phyloP scores from a whole-genome alignment of 371 early-diverging fungal species.

The Capniomyces stellatus region DNA sequence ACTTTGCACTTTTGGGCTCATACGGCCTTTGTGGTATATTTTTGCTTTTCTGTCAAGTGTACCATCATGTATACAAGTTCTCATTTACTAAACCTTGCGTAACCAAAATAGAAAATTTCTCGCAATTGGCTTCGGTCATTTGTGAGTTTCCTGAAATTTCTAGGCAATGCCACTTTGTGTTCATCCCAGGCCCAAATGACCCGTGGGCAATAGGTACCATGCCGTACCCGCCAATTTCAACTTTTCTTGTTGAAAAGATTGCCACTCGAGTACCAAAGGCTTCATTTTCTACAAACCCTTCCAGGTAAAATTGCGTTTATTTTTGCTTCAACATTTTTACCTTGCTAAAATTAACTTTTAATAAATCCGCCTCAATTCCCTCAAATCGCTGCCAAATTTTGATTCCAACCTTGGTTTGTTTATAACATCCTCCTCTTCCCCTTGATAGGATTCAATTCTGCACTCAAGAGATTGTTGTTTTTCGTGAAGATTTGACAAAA shows the following conservation, averaged over 20 bases:
- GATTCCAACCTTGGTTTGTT: no score
- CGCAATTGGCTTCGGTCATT: conserved; percentile 51
- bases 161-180: conserved; percentile 49
- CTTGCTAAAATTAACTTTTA: no score
- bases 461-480: conserved; percentile 71
- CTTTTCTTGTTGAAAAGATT: conserved; percentile 40
- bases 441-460: conserved; percentile 49
- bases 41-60: no score
- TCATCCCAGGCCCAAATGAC: conserved; percentile 79
- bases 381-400: no score
- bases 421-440: no score
- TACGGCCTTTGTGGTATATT: no score
- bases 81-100: no score
- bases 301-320: no score
- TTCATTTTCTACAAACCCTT: conserved; percentile 63
- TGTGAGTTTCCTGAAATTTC: conserved; percentile 47
- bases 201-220: conserved; percentile 53
- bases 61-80: no score
- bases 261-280: conserved; percentile 33
- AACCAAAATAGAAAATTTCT: conserved; percentile 45
- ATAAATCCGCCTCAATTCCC: no score
- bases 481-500: conserved; percentile 60
- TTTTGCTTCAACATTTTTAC: conserved; percentile 3
- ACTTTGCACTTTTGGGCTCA: not conserved
- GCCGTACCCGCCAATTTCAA: conserved; percentile 60